These are phyloP conservation scores for Huntiella abstrusa DNA, from an alignment of 2,329 filamentous ascomycete genomes.

Conservation along the genomic window DNA sequence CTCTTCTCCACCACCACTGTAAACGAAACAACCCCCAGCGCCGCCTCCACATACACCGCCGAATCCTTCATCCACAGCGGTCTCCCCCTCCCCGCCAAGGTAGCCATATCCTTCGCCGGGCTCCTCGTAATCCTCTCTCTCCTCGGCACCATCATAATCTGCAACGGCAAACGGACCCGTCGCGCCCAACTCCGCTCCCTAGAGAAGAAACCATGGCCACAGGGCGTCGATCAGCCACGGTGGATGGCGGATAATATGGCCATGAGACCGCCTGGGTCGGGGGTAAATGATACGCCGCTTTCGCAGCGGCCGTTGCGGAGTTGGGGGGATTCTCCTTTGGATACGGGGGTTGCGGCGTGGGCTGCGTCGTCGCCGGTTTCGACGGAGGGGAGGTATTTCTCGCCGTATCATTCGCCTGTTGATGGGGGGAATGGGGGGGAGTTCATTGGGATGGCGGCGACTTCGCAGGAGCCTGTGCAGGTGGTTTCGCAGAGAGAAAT, in stretches of 20 bases:
- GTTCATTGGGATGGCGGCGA: not conserved
- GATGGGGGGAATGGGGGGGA: not conserved
- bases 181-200: conserved; percentile 31
- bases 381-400: not conserved
- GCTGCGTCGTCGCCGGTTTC: not conserved
- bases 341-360: conserved; percentile 13
- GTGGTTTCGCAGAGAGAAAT: conserved; percentile 10
- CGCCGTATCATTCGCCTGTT: not conserved
- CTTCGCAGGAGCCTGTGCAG: not conserved
- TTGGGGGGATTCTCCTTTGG: conserved; percentile 34
- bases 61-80: conserved; percentile 25
- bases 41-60: conserved; percentile 21
- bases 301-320: conserved; percentile 33
- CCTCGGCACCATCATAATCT: conserved; percentile 33
- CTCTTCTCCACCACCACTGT: conserved; percentile 31
- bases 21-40: conserved; percentile 30
- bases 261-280: not conserved
- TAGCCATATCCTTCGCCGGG: conserved; percentile 36
- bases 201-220: conserved; percentile 16
- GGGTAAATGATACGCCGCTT: conserved; percentile 27
- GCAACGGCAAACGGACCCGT: conserved; percentile 36
- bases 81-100: conserved; percentile 33
- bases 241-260: conserved; percentile 4
- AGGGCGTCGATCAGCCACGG: conserved; percentile 3
- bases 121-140: conserved; percentile 28